Percentiles rank a stretch among this genome's conserved stretches.
phyloP scores from a whole-genome alignment of 208 protist species.

The Tetramitus jugosus region DNA sequence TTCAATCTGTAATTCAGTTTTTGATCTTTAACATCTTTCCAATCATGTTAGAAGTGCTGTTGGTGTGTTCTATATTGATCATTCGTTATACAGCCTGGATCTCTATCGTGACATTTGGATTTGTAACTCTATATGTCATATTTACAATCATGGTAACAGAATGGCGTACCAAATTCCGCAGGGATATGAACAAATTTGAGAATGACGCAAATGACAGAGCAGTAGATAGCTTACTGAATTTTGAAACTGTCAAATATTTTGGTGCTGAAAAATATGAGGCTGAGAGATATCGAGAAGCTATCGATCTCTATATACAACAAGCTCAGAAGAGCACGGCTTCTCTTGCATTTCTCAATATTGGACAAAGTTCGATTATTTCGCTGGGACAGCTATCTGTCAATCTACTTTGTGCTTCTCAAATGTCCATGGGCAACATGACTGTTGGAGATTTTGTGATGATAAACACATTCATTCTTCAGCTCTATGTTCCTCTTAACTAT shows the following conservation, averaged over 20 bases:
- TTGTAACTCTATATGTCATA: conserved; percentile 66
- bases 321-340: background rate
- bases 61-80: conserved; percentile 64
- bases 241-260: conserved; percentile 89
- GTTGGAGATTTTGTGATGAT: conserved; percentile 84
- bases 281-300: conserved; percentile 50
- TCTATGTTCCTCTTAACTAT: conserved; percentile 87
- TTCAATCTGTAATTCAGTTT: conserved; percentile 67
- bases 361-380: background rate
- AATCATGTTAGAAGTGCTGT: conserved; percentile 71
- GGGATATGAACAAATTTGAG: conserved; percentile 48
- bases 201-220: conserved; percentile 71
- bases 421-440: conserved; percentile 64
- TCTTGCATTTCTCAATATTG: background rate
- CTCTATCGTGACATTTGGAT: conserved; percentile 61
- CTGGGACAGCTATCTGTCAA: background rate
- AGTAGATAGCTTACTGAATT: conserved; percentile 85
- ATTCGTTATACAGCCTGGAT: conserved; percentile 62
- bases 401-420: conserved; percentile 2
- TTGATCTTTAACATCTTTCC: conserved; percentile 78
- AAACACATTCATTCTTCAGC: conserved; percentile 81
- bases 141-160: conserved; percentile 68
- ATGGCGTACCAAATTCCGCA: conserved; percentile 9
- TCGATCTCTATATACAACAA: conserved; percentile 35
- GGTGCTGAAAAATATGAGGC: conserved; percentile 63